Evolutionary conservation across 352 stramenopile species (phyloP), one percentile per base, ranked within the genome.

Genomic region (Pythium angustatum): DNA sequence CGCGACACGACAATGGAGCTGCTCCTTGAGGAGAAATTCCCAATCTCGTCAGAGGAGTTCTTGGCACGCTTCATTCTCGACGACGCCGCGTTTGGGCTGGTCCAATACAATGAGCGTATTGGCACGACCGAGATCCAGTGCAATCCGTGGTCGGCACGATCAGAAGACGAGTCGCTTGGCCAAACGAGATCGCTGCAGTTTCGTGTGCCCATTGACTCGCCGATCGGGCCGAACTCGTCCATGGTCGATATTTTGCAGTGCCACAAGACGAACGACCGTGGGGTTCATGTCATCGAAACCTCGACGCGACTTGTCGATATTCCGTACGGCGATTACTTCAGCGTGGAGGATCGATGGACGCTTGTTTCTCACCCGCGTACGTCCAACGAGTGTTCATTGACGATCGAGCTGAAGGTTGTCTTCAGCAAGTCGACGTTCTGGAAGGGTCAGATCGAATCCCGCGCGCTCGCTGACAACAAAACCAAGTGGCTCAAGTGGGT

Each of bases 311-410:
- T 95, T 3, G 81, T 86, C 40, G 87, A 95, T 65, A 93, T 95
- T 57, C 87, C 87, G 6, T 95, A 95, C 58, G 85, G 87, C 22
- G 87, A 95, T 64, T 94, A 91, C 68, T 95, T 95, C 48, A 92
- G 81, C 57, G 87, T 95, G 3, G 85, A 94, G 62, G 83, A 93
- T 28, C 80, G 87, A 6, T 94, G 85, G 81, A 91, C 81, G 15
- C 75, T 95, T 43, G 70, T 85, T n/a, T 76, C 81, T 8, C 61
- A 75, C 41, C 45, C 69, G n/a, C 73, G 71, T 1, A 61, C 85
- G 22, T 22, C 68, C 12, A 69, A 78, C 27, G 65, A 73, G 5
- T 91, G 80, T 69, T 78, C 81, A 65, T 34, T 95, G 65, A 81
- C 71, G 61, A 91, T 95, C 62, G 84, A 95, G 54, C 54, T 91